Evolutionary conservation across 768 basidiomycete genomes (phyloP), one percentile per base, ranked within the genome.

Genomic region (Rhodotorula diobovata): DNA sequence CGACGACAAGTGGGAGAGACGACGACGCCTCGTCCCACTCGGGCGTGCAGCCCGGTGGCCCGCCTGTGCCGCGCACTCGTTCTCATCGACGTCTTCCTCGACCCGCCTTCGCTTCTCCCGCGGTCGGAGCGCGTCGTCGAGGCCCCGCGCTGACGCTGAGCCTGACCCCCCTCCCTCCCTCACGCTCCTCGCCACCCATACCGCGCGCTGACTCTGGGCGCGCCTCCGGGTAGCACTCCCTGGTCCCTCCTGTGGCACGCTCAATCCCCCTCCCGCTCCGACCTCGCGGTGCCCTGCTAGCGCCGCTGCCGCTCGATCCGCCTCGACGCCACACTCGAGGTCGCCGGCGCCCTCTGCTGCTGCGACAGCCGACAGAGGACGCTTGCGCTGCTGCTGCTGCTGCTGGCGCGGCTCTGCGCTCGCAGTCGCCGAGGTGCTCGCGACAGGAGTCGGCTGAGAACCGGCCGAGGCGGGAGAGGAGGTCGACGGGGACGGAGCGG

Each of bases 341-440:
- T 45, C 54, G 32, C 8, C 61, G 4, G 46, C 61, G 54, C 0
- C 51, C n/a, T n/a, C n/a, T n/a, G n/a, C n/a, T n/a, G n/a, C n/a
- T n/a, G n/a, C n/a, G 15, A 37, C 46, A 7, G 34, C 53, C 2
- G 41, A 34, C 23, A 35, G 37, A 4, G 43, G 4, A 8, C 63
- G 39, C 37, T 61, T 65, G 43, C 39, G 63, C 20, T 34, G 54
- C 25, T 43, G 41, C 41, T 43, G 41, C 41, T 43, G 41, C 41
- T 58, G 34, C 21, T 58, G 34, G 30, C 69, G 39, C 3, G 63
- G 69, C 34, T 65, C 69, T 23, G 48, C 48, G 23, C 48, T 50
- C 23, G 48, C 48, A 12, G 48, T 46, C 45, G 68, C 30, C 45
- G 61, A 28, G 5, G 25, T 50, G 48, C 48, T 50, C 25, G 25